Evolutionary conservation across 1,284 basidiomycete genomes (phyloP).

Genomic region (Tetrapyrgos nigripes): DNA sequence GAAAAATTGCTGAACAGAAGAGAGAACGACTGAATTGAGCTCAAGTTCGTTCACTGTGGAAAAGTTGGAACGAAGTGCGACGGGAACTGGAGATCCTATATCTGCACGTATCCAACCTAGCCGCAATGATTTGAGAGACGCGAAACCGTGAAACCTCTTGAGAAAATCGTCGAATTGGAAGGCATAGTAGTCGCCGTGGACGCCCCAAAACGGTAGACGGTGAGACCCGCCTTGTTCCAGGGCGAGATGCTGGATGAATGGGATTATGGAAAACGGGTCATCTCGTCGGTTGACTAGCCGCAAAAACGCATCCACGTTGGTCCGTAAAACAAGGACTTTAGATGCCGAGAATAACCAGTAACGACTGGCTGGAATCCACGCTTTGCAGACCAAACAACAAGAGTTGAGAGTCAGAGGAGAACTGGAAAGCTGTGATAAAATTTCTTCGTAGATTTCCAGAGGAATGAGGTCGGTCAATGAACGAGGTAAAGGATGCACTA

Average conservation of each 20-base stretch:
- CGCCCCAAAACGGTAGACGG: constrained; percentile 1
- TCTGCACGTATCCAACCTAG: constrained; percentile 10
- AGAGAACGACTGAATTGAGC: constrained; percentile 6
- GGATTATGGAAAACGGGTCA: constrained; percentile 1
- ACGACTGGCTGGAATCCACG: constrained; percentile 9
- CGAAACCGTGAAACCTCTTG: not conserved
- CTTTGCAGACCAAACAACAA: constrained; percentile 7
- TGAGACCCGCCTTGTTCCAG: constrained; percentile 10
- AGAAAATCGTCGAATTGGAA: constrained; percentile 8
- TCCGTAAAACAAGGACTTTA: not conserved
- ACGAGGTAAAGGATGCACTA: not conserved
- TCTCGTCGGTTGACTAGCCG: not conserved
- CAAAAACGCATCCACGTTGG: constrained; percentile 1
- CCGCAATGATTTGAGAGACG: not conserved
- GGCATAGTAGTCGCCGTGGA: not conserved
- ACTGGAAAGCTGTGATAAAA: constrained; percentile 2
- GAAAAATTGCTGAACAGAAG: constrained; percentile 5
- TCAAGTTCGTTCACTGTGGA: not conserved
- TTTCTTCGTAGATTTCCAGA: constrained; percentile 7
- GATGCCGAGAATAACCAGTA: not conserved
- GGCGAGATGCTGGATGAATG: not conserved
- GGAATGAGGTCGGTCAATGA: constrained; percentile 4
- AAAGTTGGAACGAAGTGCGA: constrained; percentile 6
- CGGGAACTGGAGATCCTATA: not conserved
- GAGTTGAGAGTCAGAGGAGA: not conserved